phyloP scores from a whole-genome alignment of 129 eudicot genomes.

The Calendula officinalis region DNA sequence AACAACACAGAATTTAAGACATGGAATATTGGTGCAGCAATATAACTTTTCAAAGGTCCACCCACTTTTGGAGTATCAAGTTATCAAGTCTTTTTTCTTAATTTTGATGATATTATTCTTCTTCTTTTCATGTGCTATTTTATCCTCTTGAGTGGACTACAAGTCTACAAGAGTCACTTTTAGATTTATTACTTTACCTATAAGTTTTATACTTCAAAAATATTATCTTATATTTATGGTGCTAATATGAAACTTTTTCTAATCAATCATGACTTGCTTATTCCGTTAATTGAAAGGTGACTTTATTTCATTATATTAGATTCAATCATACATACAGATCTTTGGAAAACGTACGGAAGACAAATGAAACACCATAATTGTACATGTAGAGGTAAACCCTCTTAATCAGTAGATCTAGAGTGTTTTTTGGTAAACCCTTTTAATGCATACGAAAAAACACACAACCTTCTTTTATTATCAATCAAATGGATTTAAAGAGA shows the following conservation, averaged over 20 bases:
- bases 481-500: no score
- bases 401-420: no score
- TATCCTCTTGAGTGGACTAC: constrained; percentile 14
- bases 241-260: no score
- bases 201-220: not conserved
- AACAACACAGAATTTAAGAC: not conserved
- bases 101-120: not conserved
- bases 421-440: no score
- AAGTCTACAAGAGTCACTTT: not conserved
- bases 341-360: no score
- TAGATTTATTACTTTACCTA: not conserved
- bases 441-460: no score
- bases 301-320: no score
- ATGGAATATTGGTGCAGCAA: not conserved
- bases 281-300: not conserved
- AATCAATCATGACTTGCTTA: not conserved
- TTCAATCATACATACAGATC: no score
- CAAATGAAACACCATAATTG: no score
- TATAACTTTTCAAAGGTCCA: constrained; percentile 5
- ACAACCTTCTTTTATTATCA: no score
- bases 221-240: not conserved
- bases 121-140: not conserved
- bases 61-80: constrained; percentile 9
- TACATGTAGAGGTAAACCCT: no score
- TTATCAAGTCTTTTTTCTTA: not conserved